Evolutionary conservation across 164 flowering plant genomes (phyloP), one percentile per base, ranked within the genome.

Genomic region (Kingdonia uniflora): DNA sequence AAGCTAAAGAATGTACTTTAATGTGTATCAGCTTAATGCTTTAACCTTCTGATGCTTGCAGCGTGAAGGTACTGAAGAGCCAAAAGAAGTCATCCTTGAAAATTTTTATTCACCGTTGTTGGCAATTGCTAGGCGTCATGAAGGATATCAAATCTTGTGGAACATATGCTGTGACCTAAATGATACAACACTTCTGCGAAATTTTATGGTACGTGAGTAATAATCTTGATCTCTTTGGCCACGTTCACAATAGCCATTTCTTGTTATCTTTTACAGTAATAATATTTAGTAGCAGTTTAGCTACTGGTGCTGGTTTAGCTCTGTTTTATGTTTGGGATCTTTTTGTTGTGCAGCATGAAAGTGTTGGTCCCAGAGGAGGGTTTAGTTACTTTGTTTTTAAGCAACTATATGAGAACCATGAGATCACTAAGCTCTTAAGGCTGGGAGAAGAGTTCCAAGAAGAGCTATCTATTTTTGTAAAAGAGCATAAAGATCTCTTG

Each of bases 81-180:
- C 57, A 52, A 62, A 69, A 57, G 72, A 68, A 58, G 74, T 68
- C 51, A 64, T 66, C 17, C 66, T 80, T n/a, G 71, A 65, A 56
- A 68, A 74, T 55, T 79, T 68, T 47, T 77, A 75, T 58, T 66
- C 74, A 39, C 62, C 60, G 52, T 70, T 92, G 72, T 56, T 92
- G 50, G 60, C 87, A 42, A 74, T 84, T 67, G 89, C 99, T 42
- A 88, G 76, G 71, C 67, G 85, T 25, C 89, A 88, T 41, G 44
- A 41, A 14, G 44, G 44, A 41, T 41, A 41, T 14, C 44, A 41
- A 14, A 41, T 41, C 12, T 4, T 88, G 52, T 92, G 99, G 99
- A 73, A 59, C 45, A 77, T 88, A 50, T 88, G 95, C 61, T 77
- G 76, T 66, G 97, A 92, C 60, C 76, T 88, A 41, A 76, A 86